Evolutionary conservation across 495 filamentous ascomycete genomes (phyloP), one percentile per base, ranked within the genome.

Genomic region (Copromyces sp.): DNA sequence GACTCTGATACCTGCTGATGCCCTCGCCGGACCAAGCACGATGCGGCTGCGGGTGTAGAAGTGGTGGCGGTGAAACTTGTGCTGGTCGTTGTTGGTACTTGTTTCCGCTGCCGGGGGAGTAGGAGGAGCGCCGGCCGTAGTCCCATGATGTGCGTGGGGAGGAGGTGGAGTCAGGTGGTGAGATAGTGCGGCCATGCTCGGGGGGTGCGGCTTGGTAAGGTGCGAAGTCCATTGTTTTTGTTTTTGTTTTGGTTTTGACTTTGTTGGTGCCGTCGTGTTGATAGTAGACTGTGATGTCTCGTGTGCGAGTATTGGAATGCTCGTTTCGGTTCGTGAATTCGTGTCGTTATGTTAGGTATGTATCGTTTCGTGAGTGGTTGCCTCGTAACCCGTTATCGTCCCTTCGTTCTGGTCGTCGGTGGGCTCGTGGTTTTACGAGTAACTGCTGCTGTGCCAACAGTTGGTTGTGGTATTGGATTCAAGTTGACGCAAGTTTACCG

Each of bases 161-260:
- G 40, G 86, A 74, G 73, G 84, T 81, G 72, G 78, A 76, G 72
- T 80, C 78, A 74, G 86, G 89, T 47, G 89, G 93, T 17, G 90
- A 95, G 81, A 91, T 87, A 61, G 89, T 89, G 75, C 92, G 88
- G 77, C 87, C 87, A 76, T 88, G 84, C 85, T 95, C 93, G 32
- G 94, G 94, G 14, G 91, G 90, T 72, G 90, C 90, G 82, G 94
- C 87, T 86, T 98, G 95, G 83, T 98, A 98, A 39, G 95, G 95
- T 38, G 95, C 95, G 82, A 98, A 98, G 82, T 97, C 93, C 92
- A 96, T 96, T 44, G 16, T 39, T 16, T 47, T 37, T 17, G 24
- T 20, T 16, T 11, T 59, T 59, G 53, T 61, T 61, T 16, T 59
- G 7, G 53, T 65, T 65, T 17, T 35, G 29, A 4, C 14, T 35